A percentile compares a stretch with the other conserved stretches of the same genome.
phyloP scores from a whole-genome alignment of 768 basidiomycete species.

The Cantharellus cinnabarinus region DNA sequence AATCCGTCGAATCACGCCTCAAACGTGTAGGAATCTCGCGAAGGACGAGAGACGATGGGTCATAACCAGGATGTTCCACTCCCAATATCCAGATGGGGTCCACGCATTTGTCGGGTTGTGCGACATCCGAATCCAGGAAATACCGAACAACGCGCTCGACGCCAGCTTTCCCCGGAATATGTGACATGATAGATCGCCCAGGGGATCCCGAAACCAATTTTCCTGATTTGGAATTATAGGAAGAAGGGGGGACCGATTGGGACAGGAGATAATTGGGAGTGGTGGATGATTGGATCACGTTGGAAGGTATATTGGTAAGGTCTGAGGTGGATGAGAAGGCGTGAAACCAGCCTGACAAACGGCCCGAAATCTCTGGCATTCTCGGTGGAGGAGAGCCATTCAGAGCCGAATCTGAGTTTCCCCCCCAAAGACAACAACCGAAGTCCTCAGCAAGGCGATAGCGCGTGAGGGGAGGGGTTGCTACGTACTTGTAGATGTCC shows the following conservation, averaged over 20 bases:
- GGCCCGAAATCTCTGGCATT: conserved; percentile 38
- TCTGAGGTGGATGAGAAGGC: conserved; percentile 54
- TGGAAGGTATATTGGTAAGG: conserved; percentile 34
- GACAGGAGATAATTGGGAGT: conserved; percentile 22
- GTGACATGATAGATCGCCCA: conserved; percentile 34
- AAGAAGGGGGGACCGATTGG: conserved; percentile 21
- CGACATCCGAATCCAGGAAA: conserved; percentile 66
- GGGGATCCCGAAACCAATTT: conserved; percentile 29
- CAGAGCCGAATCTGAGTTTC: background rate
- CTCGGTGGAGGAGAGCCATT: conserved; percentile 1
- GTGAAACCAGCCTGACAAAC: conserved; percentile 66
- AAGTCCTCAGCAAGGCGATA: background rate
- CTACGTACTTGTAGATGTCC: background rate
- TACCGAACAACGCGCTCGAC: conserved; percentile 73
- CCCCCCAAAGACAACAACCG: too few species aligned
- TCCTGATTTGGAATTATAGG: conserved; percentile 9
- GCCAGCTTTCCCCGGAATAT: conserved; percentile 36
- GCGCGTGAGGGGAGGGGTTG: background rate
- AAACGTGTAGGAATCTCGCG: background rate
- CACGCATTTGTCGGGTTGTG: conserved; percentile 57
- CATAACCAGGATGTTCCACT: conserved; percentile 59
- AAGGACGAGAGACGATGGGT: conserved; percentile 15
- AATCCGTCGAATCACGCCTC: conserved; percentile 22
- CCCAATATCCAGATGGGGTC: conserved; percentile 86
- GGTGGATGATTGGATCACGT: background rate